Conservation (phyloP, 1,284 basidiomycete species). For the Neolentinus lepideus region DNA sequence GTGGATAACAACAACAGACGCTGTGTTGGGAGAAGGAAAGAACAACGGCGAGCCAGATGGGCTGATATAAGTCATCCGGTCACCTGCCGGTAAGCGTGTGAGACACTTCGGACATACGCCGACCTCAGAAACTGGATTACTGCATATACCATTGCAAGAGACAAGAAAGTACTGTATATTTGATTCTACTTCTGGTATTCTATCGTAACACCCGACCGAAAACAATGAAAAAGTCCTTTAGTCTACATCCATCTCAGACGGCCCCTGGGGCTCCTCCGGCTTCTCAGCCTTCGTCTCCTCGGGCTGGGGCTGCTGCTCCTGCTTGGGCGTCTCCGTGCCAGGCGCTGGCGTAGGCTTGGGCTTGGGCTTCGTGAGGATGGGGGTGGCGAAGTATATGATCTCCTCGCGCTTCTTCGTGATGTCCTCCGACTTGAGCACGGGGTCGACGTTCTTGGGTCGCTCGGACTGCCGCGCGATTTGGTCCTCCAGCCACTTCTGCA, state of each 20-base stretch:
- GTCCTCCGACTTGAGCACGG: conserved; percentile 73
- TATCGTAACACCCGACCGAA: neutral
- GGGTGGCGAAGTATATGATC: conserved; percentile 76
- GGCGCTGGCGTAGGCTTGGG: conserved; percentile 59
- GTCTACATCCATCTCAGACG: conserved; percentile 78
- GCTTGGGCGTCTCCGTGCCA: conserved; percentile 61
- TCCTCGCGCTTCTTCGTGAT: conserved; percentile 87
- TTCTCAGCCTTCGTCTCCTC: conserved; percentile 30
- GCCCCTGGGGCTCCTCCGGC: conserved; percentile 36
- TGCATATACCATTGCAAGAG: neutral
- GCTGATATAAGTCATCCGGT: neutral
- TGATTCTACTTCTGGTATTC: conserved; percentile 1
- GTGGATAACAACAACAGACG: neutral
- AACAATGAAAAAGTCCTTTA: conserved; percentile 24
- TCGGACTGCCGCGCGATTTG: conserved; percentile 80
- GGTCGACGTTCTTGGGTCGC: conserved; percentile 80
- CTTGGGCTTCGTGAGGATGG: conserved; percentile 84
- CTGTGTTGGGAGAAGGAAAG: neutral
- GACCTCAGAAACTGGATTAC: neutral
- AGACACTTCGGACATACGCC: too few species aligned
- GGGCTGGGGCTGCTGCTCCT: conserved; percentile 24
- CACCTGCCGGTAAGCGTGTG: neutral
- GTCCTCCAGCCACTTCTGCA: conserved; percentile 93
- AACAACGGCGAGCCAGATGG: neutral
- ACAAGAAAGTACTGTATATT: neutral